Evolutionary conservation across 441 rosid genomes (phyloP).

Genomic region (California macrophylla): DNA sequence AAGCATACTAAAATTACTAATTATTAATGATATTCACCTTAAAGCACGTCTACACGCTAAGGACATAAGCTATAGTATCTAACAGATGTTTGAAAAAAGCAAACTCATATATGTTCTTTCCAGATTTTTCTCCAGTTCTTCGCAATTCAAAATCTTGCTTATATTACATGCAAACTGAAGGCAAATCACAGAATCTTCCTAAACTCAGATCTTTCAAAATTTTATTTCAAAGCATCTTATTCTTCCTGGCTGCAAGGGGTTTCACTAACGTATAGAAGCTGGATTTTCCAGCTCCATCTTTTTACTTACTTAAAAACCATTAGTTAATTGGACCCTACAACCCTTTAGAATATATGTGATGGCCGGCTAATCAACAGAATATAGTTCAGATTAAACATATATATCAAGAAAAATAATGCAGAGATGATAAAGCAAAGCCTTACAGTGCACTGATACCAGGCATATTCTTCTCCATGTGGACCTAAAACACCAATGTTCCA

Average conservation of each 20-base stretch:
- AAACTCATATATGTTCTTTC: too few species aligned
- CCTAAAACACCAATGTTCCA: conserved; percentile 39
- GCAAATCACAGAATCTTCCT: background rate
- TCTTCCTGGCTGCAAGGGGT: background rate
- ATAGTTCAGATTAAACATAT: background rate
- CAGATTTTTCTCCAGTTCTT: background rate
- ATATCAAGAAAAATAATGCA: conserved; percentile 5
- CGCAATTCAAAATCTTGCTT: background rate
- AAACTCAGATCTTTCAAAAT: background rate
- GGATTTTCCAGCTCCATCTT: background rate
- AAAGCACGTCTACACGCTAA: background rate
- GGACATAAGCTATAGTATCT: background rate
- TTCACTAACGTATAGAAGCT: background rate
- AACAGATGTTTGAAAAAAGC: background rate
- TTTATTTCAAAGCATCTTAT: background rate
- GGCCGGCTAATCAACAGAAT: background rate
- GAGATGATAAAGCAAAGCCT: conserved; percentile 17
- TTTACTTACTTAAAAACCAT: background rate
- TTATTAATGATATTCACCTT: background rate
- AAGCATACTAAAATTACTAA: too few species aligned
- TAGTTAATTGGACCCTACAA: background rate
- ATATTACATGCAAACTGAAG: background rate
- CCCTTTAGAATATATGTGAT: background rate
- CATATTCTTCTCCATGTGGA: conserved; percentile 84
- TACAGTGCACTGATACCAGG: conserved; percentile 99